Percentiles rank a stretch among this genome's conserved stretches.
phyloP scores from a whole-genome alignment of 306 rosid species.

The Corylus heterophylla region DNA sequence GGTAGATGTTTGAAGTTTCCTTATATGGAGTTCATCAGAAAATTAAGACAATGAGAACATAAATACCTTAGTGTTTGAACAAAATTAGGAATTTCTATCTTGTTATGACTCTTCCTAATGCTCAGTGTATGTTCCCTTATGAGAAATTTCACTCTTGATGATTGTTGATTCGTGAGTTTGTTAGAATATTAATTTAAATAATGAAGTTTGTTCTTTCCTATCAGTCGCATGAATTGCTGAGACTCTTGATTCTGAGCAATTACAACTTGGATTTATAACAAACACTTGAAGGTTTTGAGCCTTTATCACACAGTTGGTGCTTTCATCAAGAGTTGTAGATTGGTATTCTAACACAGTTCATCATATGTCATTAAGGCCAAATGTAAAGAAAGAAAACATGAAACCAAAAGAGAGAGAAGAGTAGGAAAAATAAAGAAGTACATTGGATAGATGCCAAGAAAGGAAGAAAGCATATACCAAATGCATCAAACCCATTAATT shows the following conservation, averaged over 20 bases:
- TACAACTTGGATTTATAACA: too few species aligned
- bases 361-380: neutral
- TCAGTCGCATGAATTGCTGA: too few species aligned
- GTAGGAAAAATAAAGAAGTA: conserved; percentile 16
- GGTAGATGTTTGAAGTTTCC: neutral
- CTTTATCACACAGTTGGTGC: too few species aligned
- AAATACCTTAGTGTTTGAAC: neutral
- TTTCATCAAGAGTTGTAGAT: too few species aligned
- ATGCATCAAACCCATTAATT: conserved; percentile 18
- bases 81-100: neutral
- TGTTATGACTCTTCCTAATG: neutral
- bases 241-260: too few species aligned
- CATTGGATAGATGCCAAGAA: conserved; percentile 24
- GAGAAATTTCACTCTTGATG: neutral
- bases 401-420: neutral
- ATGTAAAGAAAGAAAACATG: neutral
- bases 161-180: neutral
- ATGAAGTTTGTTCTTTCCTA: too few species aligned
- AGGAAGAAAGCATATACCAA: conserved; percentile 18
- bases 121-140: neutral
- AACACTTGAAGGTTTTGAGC: too few species aligned
- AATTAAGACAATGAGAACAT: neutral
- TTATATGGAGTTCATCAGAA: neutral
- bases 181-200: neutral
- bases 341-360: too few species aligned